These are phyloP conservation scores for Nidularia pulvinata DNA, from an alignment of 768 basidiomycete species.

Conservation along the genomic window DNA sequence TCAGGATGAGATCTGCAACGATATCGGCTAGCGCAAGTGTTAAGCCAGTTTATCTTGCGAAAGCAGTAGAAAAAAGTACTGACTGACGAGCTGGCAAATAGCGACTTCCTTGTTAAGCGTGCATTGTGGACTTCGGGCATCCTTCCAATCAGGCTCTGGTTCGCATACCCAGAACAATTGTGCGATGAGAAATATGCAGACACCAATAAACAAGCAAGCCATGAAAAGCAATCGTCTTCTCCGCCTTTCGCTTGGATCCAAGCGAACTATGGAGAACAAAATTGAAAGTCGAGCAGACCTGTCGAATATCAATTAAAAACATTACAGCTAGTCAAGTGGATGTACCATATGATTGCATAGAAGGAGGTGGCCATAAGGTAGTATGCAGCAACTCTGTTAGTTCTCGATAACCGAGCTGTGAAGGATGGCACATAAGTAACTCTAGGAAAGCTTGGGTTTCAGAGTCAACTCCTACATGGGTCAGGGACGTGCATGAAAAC, in stretches of 20 bases:
- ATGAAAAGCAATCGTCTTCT: conserved; percentile 21
- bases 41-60: background rate
- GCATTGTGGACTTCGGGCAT: conserved; percentile 32
- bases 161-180: conserved; percentile 47
- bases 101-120: conserved; percentile 43
- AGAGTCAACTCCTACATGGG: conserved; percentile 10
- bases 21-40: conserved; percentile 6
- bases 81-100: conserved; percentile 51
- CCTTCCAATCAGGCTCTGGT: conserved; percentile 35
- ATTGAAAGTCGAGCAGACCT: conserved; percentile 52
- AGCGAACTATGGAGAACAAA: conserved; percentile 52
- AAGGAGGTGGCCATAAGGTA: conserved; percentile 34
- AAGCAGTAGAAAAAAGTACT: conserved; percentile 12
- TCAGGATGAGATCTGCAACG: conserved; percentile 6
- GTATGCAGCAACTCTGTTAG: conserved; percentile 18
- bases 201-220: conserved; percentile 25
- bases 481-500: conserved; percentile 21
- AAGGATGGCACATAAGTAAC: background rate
- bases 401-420: background rate
- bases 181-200: conserved; percentile 31
- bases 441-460: background rate
- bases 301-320: background rate
- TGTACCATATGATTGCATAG: conserved; percentile 37
- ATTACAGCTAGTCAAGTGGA: background rate
- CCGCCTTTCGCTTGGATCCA: conserved; percentile 33